A percentile compares a stretch with the other conserved stretches of the same genome.
Evolutionary conservation across 441 rosid species (phyloP).

Genomic region (Pelargonium australe): DNA sequence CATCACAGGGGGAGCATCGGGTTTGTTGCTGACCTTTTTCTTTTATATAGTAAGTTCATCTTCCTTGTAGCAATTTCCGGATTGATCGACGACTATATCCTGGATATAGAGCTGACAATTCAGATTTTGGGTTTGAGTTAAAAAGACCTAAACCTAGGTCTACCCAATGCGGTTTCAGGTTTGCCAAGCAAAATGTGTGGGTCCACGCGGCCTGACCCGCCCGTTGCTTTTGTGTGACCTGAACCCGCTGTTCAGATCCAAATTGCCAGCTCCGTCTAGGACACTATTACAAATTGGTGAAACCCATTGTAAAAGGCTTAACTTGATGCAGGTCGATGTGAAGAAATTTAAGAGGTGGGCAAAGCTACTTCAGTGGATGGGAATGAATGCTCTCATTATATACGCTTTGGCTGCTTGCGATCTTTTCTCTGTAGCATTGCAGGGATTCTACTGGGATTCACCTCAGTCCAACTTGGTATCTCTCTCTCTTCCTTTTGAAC

Average conservation of each 20-base stretch:
- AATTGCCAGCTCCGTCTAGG: neutral
- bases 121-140: too few relatives aligned
- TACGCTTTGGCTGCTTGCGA: constrained; percentile 52
- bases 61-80: neutral
- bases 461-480: constrained; percentile 48
- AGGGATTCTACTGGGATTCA: constrained; percentile 52
- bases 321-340: constrained; percentile 22
- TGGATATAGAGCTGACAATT: neutral
- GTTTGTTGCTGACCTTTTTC: constrained; percentile 40
- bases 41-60: constrained; percentile 42
- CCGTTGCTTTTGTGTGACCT: too few relatives aligned
- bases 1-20: constrained; percentile 57
- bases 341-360: constrained; percentile 34
- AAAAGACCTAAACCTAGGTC: too few relatives aligned
- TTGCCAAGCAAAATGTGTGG: too few relatives aligned
- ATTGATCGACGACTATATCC: neutral
- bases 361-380: constrained; percentile 48
- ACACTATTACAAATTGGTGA: too few relatives aligned
- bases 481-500: constrained; percentile 8
- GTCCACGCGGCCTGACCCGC: too few relatives aligned
- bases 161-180: too few relatives aligned
- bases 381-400: constrained; percentile 54
- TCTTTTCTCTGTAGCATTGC: constrained; percentile 42
- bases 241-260: too few relatives aligned
- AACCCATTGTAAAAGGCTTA: too few relatives aligned